Percentiles rank a stretch among this genome's conserved stretches.
Evolutionary conservation across 1,284 basidiomycete species (phyloP).

Genomic region (Garcileccinum viscosum): DNA sequence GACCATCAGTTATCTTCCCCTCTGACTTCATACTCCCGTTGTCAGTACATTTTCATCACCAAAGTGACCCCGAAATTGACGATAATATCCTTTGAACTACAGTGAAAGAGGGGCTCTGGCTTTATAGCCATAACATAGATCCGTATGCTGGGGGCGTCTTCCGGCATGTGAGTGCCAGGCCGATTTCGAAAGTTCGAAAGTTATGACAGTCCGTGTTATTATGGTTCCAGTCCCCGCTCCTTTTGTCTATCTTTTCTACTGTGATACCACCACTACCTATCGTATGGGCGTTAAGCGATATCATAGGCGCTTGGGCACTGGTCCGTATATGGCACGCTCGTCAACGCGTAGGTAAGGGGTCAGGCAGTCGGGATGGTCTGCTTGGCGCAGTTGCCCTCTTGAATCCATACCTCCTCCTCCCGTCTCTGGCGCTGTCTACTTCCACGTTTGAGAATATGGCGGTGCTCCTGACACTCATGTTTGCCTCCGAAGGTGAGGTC

Average conservation of each 20-base stretch:
- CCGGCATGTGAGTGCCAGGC: slow-evolving; percentile 70
- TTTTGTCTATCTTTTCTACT: slow-evolving; percentile 79
- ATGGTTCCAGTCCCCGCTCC: slow-evolving; percentile 73
- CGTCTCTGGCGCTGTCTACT: slow-evolving; percentile 82
- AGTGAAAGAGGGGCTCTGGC: slow-evolving; percentile 90
- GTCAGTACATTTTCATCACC: slow-evolving; percentile 39
- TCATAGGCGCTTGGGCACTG: slow-evolving; percentile 69
- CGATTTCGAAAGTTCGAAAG: slow-evolving; percentile 3
- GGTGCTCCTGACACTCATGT: slow-evolving; percentile 71
- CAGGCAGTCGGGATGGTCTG: slow-evolving; percentile 57
- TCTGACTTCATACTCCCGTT: slow-evolving; percentile 72
- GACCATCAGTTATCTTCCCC: slow-evolving; percentile 84
- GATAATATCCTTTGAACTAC: background rate
- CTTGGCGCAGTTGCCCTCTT: slow-evolving; percentile 77
- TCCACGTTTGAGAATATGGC: slow-evolving; percentile 81
- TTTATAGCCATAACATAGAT: slow-evolving; percentile 74
- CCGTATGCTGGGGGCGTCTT: slow-evolving; percentile 88
- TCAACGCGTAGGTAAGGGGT: slow-evolving; percentile 47
- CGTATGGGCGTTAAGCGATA: slow-evolving; percentile 77
- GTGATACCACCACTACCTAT: slow-evolving; percentile 64
- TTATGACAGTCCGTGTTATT: background rate
- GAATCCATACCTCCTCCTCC: slow-evolving; percentile 86
- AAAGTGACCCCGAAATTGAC: background rate
- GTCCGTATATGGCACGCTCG: slow-evolving; percentile 71
- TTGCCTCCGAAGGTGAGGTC: slow-evolving; percentile 69